Evolutionary conservation across 495 filamentous ascomycete species (phyloP).

Genomic region (Annulohypoxylon nitens): DNA sequence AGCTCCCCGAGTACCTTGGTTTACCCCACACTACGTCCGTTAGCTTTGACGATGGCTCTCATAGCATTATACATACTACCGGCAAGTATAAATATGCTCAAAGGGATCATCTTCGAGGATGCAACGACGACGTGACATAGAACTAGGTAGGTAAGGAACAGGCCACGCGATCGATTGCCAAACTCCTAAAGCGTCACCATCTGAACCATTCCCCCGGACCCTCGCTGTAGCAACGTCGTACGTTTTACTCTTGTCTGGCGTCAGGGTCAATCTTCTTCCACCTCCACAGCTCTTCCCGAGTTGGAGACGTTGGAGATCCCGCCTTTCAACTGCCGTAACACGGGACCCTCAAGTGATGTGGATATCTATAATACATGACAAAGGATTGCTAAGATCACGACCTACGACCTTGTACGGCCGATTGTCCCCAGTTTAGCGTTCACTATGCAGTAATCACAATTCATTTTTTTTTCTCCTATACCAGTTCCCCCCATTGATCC

Average conservation of each 20-base stretch:
- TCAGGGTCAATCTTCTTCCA: conserved; percentile 44
- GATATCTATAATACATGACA: conserved; percentile 28
- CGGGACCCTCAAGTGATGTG: conserved; percentile 22
- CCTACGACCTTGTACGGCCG: conserved; percentile 15
- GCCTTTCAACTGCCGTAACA: conserved; percentile 40
- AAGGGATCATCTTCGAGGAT: not conserved
- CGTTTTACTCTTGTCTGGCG: not conserved
- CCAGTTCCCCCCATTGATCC: not conserved
- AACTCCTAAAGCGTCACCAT: not conserved
- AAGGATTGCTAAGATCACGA: conserved; percentile 36
- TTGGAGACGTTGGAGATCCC: conserved; percentile 24
- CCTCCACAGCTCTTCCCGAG: not conserved
- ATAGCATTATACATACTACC: not conserved
- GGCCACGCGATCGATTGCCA: not conserved
- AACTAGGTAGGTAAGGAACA: not conserved
- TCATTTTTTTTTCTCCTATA: not conserved
- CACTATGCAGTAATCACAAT: not conserved
- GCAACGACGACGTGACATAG: conserved; percentile 6
- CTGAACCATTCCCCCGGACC: conserved; percentile 4
- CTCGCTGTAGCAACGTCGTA: conserved; percentile 13
- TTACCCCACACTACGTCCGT: conserved; percentile 23
- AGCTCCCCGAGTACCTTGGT: not conserved
- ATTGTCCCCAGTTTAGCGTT: not conserved
- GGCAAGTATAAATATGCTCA: not conserved
- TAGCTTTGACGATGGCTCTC: conserved; percentile 10